Evolutionary conservation across 495 filamentous ascomycete species (phyloP).

Genomic region (Aspergillus leporis): DNA sequence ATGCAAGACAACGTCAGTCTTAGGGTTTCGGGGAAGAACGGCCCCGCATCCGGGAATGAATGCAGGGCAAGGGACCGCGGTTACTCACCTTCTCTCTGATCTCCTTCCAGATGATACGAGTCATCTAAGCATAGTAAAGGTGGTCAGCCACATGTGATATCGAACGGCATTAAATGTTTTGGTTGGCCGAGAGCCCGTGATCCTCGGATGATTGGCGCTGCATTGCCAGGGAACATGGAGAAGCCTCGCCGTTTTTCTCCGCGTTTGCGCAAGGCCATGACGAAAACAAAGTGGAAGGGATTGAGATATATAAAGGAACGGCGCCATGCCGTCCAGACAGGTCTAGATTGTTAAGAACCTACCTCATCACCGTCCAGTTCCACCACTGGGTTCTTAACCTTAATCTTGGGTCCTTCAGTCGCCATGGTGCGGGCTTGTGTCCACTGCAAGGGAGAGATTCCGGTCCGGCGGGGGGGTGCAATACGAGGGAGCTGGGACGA

Average conservation of each 20-base stretch:
- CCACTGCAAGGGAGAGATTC: conserved; percentile 30
- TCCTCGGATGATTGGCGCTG: conserved; percentile 22
- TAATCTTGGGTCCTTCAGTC: conserved; percentile 70
- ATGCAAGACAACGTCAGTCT: conserved; percentile 8
- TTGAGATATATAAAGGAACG: conserved; percentile 30
- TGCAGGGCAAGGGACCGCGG: conserved; percentile 17
- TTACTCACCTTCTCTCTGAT: conserved; percentile 85
- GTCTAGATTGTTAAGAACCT: conserved; percentile 20
- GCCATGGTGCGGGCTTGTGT: conserved; percentile 49
- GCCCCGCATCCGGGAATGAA: conserved; percentile 2
- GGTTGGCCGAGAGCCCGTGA: conserved; percentile 18
- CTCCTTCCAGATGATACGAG: conserved; percentile 95
- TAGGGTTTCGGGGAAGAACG: conserved; percentile 13
- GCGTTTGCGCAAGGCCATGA: conserved; percentile 28
- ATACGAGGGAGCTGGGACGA: conserved; percentile 31
- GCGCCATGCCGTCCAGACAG: not conserved
- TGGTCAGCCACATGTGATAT: conserved; percentile 30
- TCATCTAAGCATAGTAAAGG: conserved; percentile 62
- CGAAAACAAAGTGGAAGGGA: conserved; percentile 28
- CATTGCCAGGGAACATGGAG: conserved; percentile 13
- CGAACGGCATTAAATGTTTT: conserved; percentile 3
- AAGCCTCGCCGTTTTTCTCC: conserved; percentile 38
- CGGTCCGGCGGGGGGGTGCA: conserved; percentile 39
- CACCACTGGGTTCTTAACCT: conserved; percentile 96
- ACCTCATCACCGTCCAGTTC: conserved; percentile 95